Evolutionary conservation across 2,329 filamentous ascomycete species (phyloP), one percentile per base, ranked within the genome.

Genomic region (Nannizzia gypsea): DNA sequence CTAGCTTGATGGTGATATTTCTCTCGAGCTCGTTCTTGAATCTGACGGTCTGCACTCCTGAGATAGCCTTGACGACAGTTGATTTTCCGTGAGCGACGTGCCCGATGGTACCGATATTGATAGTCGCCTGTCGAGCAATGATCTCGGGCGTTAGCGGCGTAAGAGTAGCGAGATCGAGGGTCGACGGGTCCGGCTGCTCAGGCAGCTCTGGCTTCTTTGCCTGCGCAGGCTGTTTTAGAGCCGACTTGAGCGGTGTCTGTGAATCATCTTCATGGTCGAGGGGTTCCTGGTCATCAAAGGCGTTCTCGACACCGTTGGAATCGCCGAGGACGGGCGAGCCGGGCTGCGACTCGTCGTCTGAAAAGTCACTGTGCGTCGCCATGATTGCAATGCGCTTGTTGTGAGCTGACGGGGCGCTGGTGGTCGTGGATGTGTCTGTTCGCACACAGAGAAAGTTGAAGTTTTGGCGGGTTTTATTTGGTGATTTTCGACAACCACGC

Each of bases 1-100:
- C 93, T 70, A 99, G 84, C 85, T 99, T 99, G 81, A 99, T 99
- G 70, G 93, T 99, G 72, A 99, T 99, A 77, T 99, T 99, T 72
- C 93, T 84, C 79, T 97, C 95, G 78, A 96, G 80, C 79, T 99
- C 93, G 80, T 97, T 99, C 87, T 99, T 99, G 83, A 99, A 99
- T 68, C 93, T 85, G 72, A 99, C 93, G 17, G 93, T 99, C 82
- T 99, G 93, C 65, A 99, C 93, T 64, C 93, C 93, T 1, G 93
- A 97, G 70, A 99, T 97, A 69, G 93, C 93, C 82, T 99, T 99
- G 69, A 99, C 93, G 57, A 99, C 93, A 22, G 93, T 99, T 63
- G 90, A 96, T 77, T 97, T 97, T 73, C 92, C 92, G 87, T 97
- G 92, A 72, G 93, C 93, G 81, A 97, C 92, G 76, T 97, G 93